These are phyloP conservation scores for Cicer yamashitae DNA, from an alignment of 306 rosid genomes.

Conservation along the genomic window DNA sequence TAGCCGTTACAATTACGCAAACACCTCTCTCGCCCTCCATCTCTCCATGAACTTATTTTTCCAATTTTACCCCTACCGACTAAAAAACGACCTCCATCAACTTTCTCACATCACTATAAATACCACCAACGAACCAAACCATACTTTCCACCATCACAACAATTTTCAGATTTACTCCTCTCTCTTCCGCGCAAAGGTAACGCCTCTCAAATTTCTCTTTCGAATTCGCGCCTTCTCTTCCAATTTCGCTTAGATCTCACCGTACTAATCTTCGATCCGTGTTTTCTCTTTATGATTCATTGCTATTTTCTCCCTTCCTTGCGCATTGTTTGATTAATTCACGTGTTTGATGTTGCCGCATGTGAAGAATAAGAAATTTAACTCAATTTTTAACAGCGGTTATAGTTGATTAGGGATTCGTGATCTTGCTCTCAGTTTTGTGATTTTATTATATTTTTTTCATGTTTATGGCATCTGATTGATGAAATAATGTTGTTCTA, in stretches of 20 bases:
- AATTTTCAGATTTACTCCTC: neutral
- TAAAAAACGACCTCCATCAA: conserved; percentile 31
- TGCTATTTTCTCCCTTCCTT: neutral
- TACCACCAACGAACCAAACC: conserved; percentile 4
- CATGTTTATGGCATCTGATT: neutral
- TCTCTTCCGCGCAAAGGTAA: conserved; percentile 39
- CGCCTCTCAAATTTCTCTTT: conserved; percentile 5
- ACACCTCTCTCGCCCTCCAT: neutral
- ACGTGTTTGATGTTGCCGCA: neutral
- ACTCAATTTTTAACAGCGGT: neutral
- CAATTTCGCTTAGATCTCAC: conserved; percentile 42
- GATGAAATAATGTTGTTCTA: neutral
- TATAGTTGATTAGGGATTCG: conserved; percentile 4
- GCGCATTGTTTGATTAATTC: conserved; percentile 33
- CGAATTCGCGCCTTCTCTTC: conserved; percentile 8
- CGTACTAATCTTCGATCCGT: conserved; percentile 39
- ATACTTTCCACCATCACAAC: neutral
- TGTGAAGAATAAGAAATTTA: neutral
- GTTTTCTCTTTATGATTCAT: neutral
- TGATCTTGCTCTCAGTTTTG: conserved; percentile 28
- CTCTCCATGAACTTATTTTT: conserved; percentile 6
- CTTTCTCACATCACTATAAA: conserved; percentile 19
- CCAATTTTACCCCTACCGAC: conserved; percentile 48
- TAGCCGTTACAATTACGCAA: conserved; percentile 51
- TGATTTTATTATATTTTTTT: neutral